Conservation (phyloP, 306 rosid genomes). For the Senna tora region DNA sequence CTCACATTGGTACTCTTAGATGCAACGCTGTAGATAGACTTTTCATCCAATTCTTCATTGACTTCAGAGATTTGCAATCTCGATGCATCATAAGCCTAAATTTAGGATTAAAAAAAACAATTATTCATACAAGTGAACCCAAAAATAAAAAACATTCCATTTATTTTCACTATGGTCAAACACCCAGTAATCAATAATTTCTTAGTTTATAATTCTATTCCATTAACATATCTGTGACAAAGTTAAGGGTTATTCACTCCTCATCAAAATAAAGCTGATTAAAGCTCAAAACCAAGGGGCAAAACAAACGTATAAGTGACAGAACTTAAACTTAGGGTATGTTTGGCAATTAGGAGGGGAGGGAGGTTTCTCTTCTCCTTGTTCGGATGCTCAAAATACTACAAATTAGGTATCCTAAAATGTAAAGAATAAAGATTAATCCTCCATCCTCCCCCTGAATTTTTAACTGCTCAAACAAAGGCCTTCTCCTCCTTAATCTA, state of each 20-base stretch:
- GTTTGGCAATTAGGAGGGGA: no score
- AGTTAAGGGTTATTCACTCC: background rate
- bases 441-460: no score
- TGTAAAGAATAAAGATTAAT: no score
- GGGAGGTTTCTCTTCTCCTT: no score
- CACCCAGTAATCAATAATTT: background rate
- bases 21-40: constrained; percentile 58
- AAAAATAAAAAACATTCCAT: constrained; percentile 4
- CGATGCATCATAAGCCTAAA: constrained; percentile 93
- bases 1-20: constrained; percentile 62
- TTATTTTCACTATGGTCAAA: background rate
- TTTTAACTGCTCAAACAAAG: no score
- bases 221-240: background rate
- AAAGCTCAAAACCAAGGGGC: background rate
- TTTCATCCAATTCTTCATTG: constrained; percentile 50
- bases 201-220: background rate
- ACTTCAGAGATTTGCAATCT: constrained; percentile 56
- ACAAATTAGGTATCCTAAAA: no score
- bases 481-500: no score
- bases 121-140: constrained; percentile 7
- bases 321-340: no score
- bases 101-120: constrained; percentile 14
- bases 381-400: no score
- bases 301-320: background rate
- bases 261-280: background rate